These are phyloP conservation scores for Obba rivulosa DNA, from an alignment of 768 basidiomycete genomes.

Conservation along the genomic window DNA sequence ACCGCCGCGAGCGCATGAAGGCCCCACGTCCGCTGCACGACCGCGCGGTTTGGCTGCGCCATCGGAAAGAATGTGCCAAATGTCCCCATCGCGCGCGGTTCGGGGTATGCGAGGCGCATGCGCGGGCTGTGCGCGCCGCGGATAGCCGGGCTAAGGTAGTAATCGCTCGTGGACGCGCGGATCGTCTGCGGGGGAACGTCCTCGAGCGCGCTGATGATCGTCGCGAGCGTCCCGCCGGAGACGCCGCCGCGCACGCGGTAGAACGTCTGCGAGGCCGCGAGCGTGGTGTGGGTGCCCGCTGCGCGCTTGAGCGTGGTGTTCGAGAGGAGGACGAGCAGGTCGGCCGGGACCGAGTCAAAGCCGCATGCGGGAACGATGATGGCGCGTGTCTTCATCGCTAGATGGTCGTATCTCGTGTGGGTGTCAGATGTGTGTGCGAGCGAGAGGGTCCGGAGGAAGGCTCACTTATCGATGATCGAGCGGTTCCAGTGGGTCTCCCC, in stretches of 20 bases:
- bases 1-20: slow-evolving; percentile 32
- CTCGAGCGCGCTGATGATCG: slow-evolving; percentile 28
- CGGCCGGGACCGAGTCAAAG: slow-evolving; percentile 74
- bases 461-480: slow-evolving; percentile 55
- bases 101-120: slow-evolving; percentile 29
- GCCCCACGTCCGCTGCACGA: slow-evolving; percentile 57
- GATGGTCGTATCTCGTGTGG: slow-evolving; percentile 57
- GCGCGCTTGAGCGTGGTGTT: slow-evolving; percentile 60
- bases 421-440: neutral
- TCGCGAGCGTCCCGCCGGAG: slow-evolving; percentile 60
- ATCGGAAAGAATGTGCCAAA: slow-evolving; percentile 41
- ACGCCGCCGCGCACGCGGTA: slow-evolving; percentile 42
- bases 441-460: slow-evolving; percentile 5
- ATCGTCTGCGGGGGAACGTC: slow-evolving; percentile 28
- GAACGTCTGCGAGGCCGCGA: slow-evolving; percentile 56
- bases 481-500: slow-evolving; percentile 67
- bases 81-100: slow-evolving; percentile 28
- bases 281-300: slow-evolving; percentile 28
- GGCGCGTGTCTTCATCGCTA: slow-evolving; percentile 63
- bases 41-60: slow-evolving; percentile 36
- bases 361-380: slow-evolving; percentile 79
- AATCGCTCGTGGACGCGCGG: slow-evolving; percentile 28
- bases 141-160: slow-evolving; percentile 42
- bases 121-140: slow-evolving; percentile 24
- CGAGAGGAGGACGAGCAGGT: slow-evolving; percentile 62